A percentile compares a stretch with the other conserved stretches of the same genome.
Conservation (phyloP, 2,329 filamentous ascomycete genomes). For the Cladosporium sp. region DNA sequence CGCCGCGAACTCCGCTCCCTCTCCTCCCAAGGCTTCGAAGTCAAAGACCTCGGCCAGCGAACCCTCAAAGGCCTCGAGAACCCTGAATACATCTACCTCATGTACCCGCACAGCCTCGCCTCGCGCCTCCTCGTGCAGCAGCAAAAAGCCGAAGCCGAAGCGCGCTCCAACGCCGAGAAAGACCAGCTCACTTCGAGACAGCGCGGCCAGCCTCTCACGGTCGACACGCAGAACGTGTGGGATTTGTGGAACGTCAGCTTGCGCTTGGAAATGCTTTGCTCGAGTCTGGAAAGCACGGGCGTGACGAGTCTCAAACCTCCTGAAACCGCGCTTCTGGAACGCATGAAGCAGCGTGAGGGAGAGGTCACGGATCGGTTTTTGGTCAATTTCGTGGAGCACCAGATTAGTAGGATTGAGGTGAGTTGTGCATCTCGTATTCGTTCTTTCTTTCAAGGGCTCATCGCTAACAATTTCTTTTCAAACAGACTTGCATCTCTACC, state of each 20-base stretch:
- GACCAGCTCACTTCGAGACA: conserved; percentile 51
- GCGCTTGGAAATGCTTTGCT: conserved; percentile 89
- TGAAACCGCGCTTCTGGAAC: conserved; percentile 76
- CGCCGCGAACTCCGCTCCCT: conserved; percentile 82
- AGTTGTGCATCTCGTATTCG: conserved; percentile 35
- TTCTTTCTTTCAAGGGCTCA: background rate
- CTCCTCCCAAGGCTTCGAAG: conserved; percentile 88
- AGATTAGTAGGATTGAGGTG: conserved; percentile 94
- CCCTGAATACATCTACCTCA: conserved; percentile 88
- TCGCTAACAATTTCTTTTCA: background rate
- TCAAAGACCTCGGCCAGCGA: conserved; percentile 91
- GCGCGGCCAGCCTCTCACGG: conserved; percentile 61
- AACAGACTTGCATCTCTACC: conserved; percentile 75
- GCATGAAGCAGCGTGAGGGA: conserved; percentile 65
- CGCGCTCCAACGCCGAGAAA: conserved; percentile 23
- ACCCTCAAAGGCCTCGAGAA: conserved; percentile 97
- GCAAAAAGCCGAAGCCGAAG: conserved; percentile 42
- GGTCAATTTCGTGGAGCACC: conserved; percentile 86
- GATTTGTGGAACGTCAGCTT: conserved; percentile 83
- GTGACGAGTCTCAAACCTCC: conserved; percentile 65
- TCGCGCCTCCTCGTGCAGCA: conserved; percentile 72
- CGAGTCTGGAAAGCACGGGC: conserved; percentile 69
- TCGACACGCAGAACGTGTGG: conserved; percentile 85
- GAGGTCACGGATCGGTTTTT: conserved; percentile 86
- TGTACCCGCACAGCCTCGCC: conserved; percentile 85